Base-by-base conservation (phyloP, 257 asterid genomes). In the Nicotiana paniculata region DNA sequence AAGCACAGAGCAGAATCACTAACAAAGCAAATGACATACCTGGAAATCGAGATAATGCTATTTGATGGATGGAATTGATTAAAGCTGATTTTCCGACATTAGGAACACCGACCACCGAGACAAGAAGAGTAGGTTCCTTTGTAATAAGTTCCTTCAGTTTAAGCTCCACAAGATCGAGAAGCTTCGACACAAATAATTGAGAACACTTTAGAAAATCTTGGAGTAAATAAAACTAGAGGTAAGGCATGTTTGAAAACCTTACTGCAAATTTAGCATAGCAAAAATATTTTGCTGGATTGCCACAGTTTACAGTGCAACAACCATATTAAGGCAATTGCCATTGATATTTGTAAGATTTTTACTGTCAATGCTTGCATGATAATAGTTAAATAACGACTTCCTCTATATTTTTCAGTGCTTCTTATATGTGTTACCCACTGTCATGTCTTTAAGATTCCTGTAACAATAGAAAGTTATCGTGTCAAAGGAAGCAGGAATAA, bases 31-130 rank as follows among this genome's bases (percentile, higher is more conserved):
- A 55, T 82, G 85, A 64, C 86, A 85, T 81, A 95, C 99, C 90
- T 37, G 97, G 97, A 88, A 93, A 95, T 12, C 96, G 98, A 79
- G 86, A 77, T 59, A 96, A 90, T 72, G 99, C 98, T 78, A 93
- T 91, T 77, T 85, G 96, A 87, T 94, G 96, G 86, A 95, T 90
- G 82, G 95, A 92, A 88, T 95, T 95, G 77, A 93, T 92, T 69
- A 93, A 86, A 68, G 93, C 98, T 21, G 97, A 95, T 83, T 95
- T 95, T 78, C 99, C 99, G 84, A 95, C 99, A 89, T 93, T 95
- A 30, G 99, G 99, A 77, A 95, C 99, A 79, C 99, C 99, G 61
- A 95, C 97, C 77, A 95, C 99, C 91, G 93, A 90, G 83, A 93
- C 97, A 82, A 93, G 91, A 33, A 92, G 92, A 80, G 99, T 95